These are phyloP conservation scores for Pelagophyceae sp. DNA, from an alignment of 352 stramenopile genomes.

Conservation along the genomic window DNA sequence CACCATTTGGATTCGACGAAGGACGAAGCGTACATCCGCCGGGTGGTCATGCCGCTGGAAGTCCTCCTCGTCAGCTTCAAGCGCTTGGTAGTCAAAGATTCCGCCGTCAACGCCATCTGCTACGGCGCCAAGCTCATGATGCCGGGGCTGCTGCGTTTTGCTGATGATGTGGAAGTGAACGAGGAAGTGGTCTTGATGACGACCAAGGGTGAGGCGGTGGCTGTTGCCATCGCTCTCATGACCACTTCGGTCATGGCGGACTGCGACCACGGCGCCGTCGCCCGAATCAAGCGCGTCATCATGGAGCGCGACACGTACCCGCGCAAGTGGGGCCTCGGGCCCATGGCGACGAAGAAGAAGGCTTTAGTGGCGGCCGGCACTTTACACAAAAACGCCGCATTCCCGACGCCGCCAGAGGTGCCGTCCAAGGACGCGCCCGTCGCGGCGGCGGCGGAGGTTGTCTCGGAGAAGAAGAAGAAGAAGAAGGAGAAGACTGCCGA, in stretches of 20 bases:
- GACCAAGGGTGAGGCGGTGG: slow-evolving; percentile 99
- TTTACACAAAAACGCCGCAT: slow-evolving; percentile 77
- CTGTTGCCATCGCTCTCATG: slow-evolving; percentile 98
- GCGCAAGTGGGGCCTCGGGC: slow-evolving; percentile 93
- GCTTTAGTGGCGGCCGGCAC: slow-evolving; percentile 82
- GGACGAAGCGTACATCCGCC: slow-evolving; percentile 96
- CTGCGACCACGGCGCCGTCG: slow-evolving; percentile 97
- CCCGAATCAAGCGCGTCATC: slow-evolving; percentile 99
- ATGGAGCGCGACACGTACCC: slow-evolving; percentile 99
- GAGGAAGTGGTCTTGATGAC: slow-evolving; percentile 99
- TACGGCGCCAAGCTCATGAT: slow-evolving; percentile 99
- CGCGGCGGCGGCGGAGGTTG: slow-evolving; percentile 43
- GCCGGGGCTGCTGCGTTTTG: slow-evolving; percentile 94
- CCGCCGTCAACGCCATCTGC: slow-evolving; percentile 98
- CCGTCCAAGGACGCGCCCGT: slow-evolving; percentile 30
- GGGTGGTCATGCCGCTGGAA: slow-evolving; percentile 95
- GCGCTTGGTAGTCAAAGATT: slow-evolving; percentile 99
- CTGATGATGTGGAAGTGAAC: slow-evolving; percentile 96
- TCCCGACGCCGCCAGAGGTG: slow-evolving; percentile 34
- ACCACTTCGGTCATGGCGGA: slow-evolving; percentile 98
- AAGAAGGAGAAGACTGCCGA: background rate
- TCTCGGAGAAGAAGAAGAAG: slow-evolving; percentile 50
- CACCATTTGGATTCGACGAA: slow-evolving; percentile 97
- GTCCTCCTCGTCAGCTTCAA: slow-evolving; percentile 97
- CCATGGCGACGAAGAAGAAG: slow-evolving; percentile 98